phyloP scores from a whole-genome alignment of 116 monocot species.

The Cymodocea nodosa region DNA sequence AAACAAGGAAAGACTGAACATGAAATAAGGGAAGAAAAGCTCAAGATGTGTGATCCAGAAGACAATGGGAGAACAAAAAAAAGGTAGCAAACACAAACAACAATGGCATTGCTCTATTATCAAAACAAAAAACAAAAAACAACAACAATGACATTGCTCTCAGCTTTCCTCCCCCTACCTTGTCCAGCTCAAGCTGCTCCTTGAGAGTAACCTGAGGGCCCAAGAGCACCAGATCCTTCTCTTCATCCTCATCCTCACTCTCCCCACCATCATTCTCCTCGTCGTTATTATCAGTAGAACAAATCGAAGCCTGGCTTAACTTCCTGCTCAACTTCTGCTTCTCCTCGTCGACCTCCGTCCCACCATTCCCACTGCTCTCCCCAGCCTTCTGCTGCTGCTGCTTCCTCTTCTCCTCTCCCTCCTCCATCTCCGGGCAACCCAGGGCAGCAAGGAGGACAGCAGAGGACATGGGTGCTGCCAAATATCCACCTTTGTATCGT shows the following conservation, averaged over 20 bases:
- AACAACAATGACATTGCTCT: no score
- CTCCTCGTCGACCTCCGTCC: slow-evolving; percentile 1
- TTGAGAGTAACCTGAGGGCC: slow-evolving; percentile 20
- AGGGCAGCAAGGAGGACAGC: neutral
- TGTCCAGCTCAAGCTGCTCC: slow-evolving; percentile 22
- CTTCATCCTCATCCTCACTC: slow-evolving; percentile 8
- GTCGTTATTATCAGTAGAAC: slow-evolving; percentile 4
- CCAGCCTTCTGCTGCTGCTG: neutral
- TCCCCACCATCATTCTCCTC: slow-evolving; percentile 6
- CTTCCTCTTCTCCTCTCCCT: neutral
- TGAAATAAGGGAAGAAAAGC: neutral
- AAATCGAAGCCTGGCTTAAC: slow-evolving; percentile 13
- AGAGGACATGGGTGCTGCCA: neutral
- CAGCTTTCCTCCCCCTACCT: slow-evolving; percentile 3
- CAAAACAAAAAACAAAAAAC: no score
- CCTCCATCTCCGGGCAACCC: slow-evolving; percentile 6
- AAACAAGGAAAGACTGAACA: no score
- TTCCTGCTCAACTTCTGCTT: slow-evolving; percentile 6
- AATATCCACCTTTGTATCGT: neutral
- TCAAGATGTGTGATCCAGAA: neutral
- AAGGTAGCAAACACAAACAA: neutral
- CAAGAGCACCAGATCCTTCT: slow-evolving; percentile 7
- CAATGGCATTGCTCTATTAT: neutral
- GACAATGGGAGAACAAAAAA: no score
- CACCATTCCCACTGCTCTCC: slow-evolving; percentile 4